Percentiles rank a stretch among this genome's conserved stretches.
These are phyloP conservation scores for Hypoxylon subgilvum DNA, from an alignment of 495 filamentous ascomycete genomes.

Conservation along the genomic window DNA sequence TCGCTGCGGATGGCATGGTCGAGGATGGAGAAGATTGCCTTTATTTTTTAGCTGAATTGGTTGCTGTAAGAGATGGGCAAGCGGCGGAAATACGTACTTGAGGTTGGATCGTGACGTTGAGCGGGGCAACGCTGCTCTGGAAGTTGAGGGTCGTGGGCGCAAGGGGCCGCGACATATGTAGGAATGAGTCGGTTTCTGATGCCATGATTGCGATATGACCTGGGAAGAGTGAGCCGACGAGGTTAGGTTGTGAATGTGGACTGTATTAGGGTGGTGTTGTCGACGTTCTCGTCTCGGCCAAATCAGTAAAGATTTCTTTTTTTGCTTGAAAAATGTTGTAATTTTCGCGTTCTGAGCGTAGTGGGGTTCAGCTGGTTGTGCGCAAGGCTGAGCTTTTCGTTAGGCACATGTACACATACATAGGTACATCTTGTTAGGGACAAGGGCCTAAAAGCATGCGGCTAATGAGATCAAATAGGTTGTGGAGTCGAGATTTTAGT, in stretches of 20 bases:
- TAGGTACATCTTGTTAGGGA: not conserved
- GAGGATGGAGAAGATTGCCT: constrained; percentile 96
- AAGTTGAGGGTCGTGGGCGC: constrained; percentile 78
- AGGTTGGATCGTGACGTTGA: constrained; percentile 92
- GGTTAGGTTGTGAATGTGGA: not conserved
- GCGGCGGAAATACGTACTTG: constrained; percentile 68
- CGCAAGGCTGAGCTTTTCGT: constrained; percentile 27
- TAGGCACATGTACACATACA: not conserved
- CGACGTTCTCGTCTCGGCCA: too few species aligned
- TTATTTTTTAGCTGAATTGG: not conserved
- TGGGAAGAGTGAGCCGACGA: not conserved
- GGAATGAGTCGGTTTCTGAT: constrained; percentile 75
- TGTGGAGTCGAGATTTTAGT: constrained; percentile 22
- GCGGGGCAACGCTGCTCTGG: constrained; percentile 82
- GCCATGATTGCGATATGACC: constrained; percentile 69
- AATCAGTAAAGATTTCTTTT: too few species aligned
- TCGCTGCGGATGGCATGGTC: constrained; percentile 95
- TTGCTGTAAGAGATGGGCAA: constrained; percentile 24
- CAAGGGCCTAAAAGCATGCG: not conserved
- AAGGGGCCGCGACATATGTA: constrained; percentile 92
- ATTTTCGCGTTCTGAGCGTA: constrained; percentile 32
- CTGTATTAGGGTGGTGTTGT: too few species aligned
- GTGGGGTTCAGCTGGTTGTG: constrained; percentile 33
- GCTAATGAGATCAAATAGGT: not conserved
- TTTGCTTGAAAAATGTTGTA: constrained; percentile 20